Evolutionary conservation across 805 yeast species (phyloP).

Genomic region (Lachancea waltii): DNA sequence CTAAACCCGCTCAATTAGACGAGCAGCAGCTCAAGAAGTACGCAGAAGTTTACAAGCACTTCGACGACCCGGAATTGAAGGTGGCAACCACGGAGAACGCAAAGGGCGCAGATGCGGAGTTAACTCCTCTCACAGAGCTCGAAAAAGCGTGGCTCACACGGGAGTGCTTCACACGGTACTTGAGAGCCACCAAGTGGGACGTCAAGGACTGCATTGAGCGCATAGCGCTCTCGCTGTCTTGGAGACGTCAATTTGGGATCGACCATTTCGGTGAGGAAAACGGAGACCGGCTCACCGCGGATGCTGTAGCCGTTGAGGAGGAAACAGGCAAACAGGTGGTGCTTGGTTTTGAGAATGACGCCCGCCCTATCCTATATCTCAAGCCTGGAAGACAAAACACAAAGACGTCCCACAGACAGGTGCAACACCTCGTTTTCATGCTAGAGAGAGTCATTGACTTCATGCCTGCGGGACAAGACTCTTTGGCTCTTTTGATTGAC

Average conservation of each 20-base stretch:
- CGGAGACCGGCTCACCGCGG: constrained; percentile 47
- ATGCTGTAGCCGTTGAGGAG: constrained; percentile 56
- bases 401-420: constrained; percentile 80
- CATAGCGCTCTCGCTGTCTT: constrained; percentile 68
- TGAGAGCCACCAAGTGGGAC: constrained; percentile 92
- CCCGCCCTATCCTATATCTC: constrained; percentile 87
- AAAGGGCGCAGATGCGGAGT: constrained; percentile 25
- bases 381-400: constrained; percentile 97
- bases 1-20: too few relatives aligned
- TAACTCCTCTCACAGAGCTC: constrained; percentile 32
- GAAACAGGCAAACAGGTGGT: constrained; percentile 90
- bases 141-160: constrained; percentile 92
- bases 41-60: constrained; percentile 54
- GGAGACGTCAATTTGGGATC: constrained; percentile 94
- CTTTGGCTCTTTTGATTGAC: constrained; percentile 84
- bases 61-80: constrained; percentile 46
- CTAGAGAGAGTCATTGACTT: constrained; percentile 86
- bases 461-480: constrained; percentile 96
- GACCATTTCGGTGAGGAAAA: constrained; percentile 39
- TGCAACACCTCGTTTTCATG: constrained; percentile 91
- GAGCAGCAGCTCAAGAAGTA: constrained; percentile 56
- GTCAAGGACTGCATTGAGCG: constrained; percentile 64
- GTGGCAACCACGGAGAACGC: constrained; percentile 46
- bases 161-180: constrained; percentile 84
- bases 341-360: constrained; percentile 82